Percentiles rank a stretch among this genome's conserved stretches.
Evolutionary conservation across 345 rosid species (phyloP).

Genomic region (Arabis alpina): DNA sequence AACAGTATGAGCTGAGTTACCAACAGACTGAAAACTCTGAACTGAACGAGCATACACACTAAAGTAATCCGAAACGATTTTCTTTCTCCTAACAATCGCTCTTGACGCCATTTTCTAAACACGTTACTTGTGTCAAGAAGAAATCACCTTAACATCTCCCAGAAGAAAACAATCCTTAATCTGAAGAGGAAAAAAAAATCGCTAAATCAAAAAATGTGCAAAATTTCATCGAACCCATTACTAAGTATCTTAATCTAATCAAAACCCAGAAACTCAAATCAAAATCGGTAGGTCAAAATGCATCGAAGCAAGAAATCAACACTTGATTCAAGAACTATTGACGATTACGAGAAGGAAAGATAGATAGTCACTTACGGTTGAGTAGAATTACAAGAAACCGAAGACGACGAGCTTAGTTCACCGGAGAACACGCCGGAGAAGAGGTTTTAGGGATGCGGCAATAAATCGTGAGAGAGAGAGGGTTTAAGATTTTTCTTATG

Average conservation of each 20-base stretch:
- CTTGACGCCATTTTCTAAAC: conserved; percentile 64
- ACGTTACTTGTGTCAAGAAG: conserved; percentile 20
- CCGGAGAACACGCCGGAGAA: conserved; percentile 36
- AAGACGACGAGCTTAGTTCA: conserved; percentile 8
- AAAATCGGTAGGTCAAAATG: conserved; percentile 9
- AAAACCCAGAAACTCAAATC: neutral
- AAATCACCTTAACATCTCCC: conserved; percentile 38
- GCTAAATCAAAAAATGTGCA: conserved; percentile 6
- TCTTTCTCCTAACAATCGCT: conserved; percentile 66
- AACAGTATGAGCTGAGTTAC: conserved; percentile 35
- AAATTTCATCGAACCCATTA: conserved; percentile 6
- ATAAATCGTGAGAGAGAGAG: conserved; percentile 28
- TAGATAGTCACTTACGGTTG: conserved; percentile 20
- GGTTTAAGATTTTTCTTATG: conserved; percentile 22
- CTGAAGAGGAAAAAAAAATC: conserved; percentile 33
- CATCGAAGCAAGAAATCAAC: neutral
- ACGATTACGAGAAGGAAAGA: neutral
- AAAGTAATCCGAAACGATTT: conserved; percentile 52
- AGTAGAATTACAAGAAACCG: neutral
- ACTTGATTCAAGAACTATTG: neutral
- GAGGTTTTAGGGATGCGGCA: conserved; percentile 46
- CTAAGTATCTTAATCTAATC: neutral
- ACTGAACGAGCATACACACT: conserved; percentile 44
- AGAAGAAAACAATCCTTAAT: conserved; percentile 27
- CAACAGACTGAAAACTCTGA: conserved; percentile 51